phyloP scores from a whole-genome alignment of 208 protist genomes.

The Trypanosoma lewisi region DNA sequence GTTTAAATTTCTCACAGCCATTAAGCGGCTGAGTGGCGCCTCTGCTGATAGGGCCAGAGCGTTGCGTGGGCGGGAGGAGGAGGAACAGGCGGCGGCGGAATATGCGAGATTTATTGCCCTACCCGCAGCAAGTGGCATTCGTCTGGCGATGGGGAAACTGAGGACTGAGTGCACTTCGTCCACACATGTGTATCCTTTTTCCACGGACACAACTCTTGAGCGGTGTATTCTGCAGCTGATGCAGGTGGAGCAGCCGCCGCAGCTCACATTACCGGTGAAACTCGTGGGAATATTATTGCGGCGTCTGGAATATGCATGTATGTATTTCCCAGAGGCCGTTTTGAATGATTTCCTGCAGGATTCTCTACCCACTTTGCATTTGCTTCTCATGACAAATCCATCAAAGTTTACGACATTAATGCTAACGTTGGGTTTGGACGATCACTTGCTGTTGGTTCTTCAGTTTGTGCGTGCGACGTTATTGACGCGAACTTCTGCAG shows the following conservation, averaged over 20 bases:
- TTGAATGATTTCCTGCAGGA: conserved; percentile 15
- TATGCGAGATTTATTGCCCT: conserved; percentile 13
- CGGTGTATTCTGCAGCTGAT: conserved; percentile 11
- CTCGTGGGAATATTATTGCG: conserved; percentile 21
- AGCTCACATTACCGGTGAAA: conserved; percentile 6
- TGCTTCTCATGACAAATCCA: not conserved
- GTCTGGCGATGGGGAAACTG: conserved; percentile 1
- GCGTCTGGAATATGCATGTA: conserved; percentile 22
- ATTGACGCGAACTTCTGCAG: not conserved
- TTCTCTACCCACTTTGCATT: conserved; percentile 6
- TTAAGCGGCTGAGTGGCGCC: not conserved
- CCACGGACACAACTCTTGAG: conserved; percentile 20
- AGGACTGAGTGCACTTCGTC: not conserved
- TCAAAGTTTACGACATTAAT: not conserved
- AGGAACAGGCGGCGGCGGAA: conserved; percentile 1
- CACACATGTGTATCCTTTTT: not conserved
- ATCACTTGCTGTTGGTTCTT: conserved; percentile 20
- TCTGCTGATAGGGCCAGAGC: not conserved
- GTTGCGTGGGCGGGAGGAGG: not conserved
- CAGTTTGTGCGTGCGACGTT: conserved; percentile 17
- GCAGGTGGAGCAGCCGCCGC: not conserved
- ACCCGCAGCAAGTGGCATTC: conserved; percentile 1
- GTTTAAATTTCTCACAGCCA: conserved; percentile 10
- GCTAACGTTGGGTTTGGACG: conserved; percentile 24
- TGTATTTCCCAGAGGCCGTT: not conserved